Conservation (phyloP, 2,329 filamentous ascomycete genomes). For the Botryotinia narcissicola region DNA sequence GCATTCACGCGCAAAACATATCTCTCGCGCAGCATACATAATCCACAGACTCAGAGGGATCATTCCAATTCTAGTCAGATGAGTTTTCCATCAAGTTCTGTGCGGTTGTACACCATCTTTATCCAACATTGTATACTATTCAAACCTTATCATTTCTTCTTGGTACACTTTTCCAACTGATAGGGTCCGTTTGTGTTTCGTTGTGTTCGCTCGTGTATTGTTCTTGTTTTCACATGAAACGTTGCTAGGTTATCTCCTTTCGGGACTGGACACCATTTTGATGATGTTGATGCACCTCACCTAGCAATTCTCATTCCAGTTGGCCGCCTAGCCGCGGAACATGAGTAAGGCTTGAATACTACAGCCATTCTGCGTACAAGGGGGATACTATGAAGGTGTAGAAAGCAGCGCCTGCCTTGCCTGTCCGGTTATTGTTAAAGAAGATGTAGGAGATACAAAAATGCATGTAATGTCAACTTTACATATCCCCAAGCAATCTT, state of each 20-base stretch:
- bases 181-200: background rate
- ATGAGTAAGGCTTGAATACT: background rate
- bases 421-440: background rate
- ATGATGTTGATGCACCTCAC: background rate
- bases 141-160: background rate
- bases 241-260: background rate
- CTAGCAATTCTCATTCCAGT: background rate
- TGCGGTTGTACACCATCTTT: slow-evolving; percentile 12
- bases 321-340: background rate
- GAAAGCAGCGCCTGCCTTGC: background rate
- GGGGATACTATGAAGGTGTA: background rate
- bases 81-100: background rate
- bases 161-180: background rate
- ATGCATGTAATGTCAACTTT: background rate
- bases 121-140: slow-evolving; percentile 1
- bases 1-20: background rate
- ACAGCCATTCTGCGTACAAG: background rate
- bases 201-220: background rate
- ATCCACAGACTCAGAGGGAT: background rate
- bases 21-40: background rate
- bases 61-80: background rate
- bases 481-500: background rate
- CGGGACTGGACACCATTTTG: background rate
- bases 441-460: background rate
- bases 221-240: background rate